A percentile compares a stretch with the other conserved stretches of the same genome.
phyloP scores from a whole-genome alignment of 2,329 filamentous ascomycete species.

The Diaporthe humulicola region DNA sequence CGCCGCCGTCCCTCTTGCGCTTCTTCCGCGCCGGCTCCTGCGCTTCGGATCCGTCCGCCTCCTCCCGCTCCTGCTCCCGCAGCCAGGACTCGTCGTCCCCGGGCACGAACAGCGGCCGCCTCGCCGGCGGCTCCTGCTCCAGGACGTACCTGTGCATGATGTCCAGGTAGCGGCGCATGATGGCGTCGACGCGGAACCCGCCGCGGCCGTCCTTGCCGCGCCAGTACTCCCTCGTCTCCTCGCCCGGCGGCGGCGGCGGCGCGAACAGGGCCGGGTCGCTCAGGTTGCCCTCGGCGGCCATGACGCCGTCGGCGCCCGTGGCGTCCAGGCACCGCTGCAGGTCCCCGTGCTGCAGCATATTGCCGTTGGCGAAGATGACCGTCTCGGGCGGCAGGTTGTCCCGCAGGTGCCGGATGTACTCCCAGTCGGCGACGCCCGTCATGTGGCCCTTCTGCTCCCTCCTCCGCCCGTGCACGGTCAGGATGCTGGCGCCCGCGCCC shows the following conservation, averaged over 20 bases:
- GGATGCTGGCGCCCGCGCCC: conserved; percentile 88
- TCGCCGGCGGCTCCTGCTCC: conserved; percentile 71
- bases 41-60: conserved; percentile 46
- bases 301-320: conserved; percentile 92
- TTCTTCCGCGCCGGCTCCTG: conserved; percentile 67
- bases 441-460: conserved; percentile 96
- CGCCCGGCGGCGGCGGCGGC: conserved; percentile 65
- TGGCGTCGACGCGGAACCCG: conserved; percentile 90
- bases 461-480: conserved; percentile 90
- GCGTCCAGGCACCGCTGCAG: conserved; percentile 81
- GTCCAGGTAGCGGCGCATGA: conserved; percentile 89
- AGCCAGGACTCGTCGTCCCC: conserved; percentile 66
- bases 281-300: conserved; percentile 96
- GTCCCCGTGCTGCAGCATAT: conserved; percentile 86
- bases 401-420: conserved; percentile 83
- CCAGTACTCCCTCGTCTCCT: conserved; percentile 88
- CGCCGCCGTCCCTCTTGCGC: conserved; percentile 56
- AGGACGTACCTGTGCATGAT: conserved; percentile 87
- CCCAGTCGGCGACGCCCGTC: conserved; percentile 94
- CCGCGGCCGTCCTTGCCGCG: conserved; percentile 81
- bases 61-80: conserved; percentile 48
- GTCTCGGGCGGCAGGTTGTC: conserved; percentile 88
- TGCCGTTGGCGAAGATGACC: conserved; percentile 97
- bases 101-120: conserved; percentile 81
- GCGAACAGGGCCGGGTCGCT: conserved; percentile 92